Evolutionary conservation across 1,284 basidiomycete species (phyloP).

Genomic region (Schizophyllum amplum): DNA sequence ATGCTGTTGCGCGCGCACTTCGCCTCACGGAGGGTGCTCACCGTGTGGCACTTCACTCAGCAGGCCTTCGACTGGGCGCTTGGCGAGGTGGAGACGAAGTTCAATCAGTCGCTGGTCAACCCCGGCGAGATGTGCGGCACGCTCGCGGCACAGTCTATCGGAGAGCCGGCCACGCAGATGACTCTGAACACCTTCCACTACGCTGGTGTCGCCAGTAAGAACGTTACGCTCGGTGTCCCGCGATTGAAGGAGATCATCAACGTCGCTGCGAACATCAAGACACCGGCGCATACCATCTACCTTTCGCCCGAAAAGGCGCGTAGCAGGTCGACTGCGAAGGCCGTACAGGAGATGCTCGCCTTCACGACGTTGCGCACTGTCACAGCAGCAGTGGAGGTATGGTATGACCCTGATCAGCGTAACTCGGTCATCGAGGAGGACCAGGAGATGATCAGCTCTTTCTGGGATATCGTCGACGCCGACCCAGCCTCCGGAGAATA

Average conservation of each 20-base stretch:
- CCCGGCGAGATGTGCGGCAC: conserved; percentile 99
- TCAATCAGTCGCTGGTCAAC: conserved; percentile 86
- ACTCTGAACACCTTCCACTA: conserved; percentile 98
- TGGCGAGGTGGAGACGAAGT: conserved; percentile 93
- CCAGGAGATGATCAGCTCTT: conserved; percentile 92
- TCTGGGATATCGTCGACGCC: conserved; percentile 95
- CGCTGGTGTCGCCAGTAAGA: conserved; percentile 96
- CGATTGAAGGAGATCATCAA: conserved; percentile 99
- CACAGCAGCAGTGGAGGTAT: conserved; percentile 94
- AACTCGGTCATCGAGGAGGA: conserved; percentile 97
- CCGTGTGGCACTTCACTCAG: conserved; percentile 78
- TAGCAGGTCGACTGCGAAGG: conserved; percentile 65
- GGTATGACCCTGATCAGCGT: conserved; percentile 93
- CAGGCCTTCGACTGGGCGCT: conserved; percentile 98
- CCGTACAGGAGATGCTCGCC: conserved; percentile 87
- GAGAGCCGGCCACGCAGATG: conserved; percentile 99
- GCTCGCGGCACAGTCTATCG: conserved; percentile 95
- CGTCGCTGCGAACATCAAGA: conserved; percentile 97
- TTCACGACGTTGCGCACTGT: conserved; percentile 94
- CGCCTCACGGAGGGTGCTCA: conserved; percentile 76
- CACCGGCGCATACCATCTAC: conserved; percentile 91
- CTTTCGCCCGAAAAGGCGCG: conserved; percentile 67
- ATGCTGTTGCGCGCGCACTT: conserved; percentile 90
- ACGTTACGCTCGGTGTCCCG: conserved; percentile 96
- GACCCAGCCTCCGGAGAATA: background rate